phyloP scores from a whole-genome alignment of 2,329 filamentous ascomycete species.

The Didymella arachidicola region DNA sequence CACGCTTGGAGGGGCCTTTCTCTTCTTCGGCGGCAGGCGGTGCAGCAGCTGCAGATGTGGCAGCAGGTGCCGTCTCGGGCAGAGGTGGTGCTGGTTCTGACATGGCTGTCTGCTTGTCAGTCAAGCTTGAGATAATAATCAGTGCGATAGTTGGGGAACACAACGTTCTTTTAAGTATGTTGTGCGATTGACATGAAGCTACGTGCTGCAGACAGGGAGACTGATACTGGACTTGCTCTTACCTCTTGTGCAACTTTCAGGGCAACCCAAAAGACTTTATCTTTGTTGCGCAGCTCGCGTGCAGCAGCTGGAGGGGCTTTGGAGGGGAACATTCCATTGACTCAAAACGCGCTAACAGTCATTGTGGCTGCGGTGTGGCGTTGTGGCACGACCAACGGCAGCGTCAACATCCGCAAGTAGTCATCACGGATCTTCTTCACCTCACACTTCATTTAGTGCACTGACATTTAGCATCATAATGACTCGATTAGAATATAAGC shows the following conservation, averaged over 20 bases:
- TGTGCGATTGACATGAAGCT: neutral
- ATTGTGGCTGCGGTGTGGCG: conserved; percentile 17
- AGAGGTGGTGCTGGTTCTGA: conserved; percentile 35
- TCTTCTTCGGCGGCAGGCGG: conserved; percentile 32
- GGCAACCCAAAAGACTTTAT: neutral
- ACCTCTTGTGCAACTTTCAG: conserved; percentile 1
- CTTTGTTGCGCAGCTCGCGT: conserved; percentile 23
- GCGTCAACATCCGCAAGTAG: neutral
- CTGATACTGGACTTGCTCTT: neutral
- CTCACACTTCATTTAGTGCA: conserved; percentile 1
- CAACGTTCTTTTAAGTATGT: neutral
- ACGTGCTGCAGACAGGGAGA: neutral
- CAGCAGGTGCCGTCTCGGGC: conserved; percentile 18
- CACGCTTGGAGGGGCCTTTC: conserved; percentile 56
- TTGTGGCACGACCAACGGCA: neutral
- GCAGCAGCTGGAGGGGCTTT: conserved; percentile 27
- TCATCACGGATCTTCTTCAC: neutral
- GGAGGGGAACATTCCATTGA: conserved; percentile 32
- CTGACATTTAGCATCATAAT: neutral
- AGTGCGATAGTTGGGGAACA: neutral
- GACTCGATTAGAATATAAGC: neutral
- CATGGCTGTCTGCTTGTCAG: conserved; percentile 28
- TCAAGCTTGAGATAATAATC: conserved; percentile 7
- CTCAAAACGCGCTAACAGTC: conserved; percentile 32
- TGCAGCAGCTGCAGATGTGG: conserved; percentile 13